Evolutionary conservation across 345 rosid genomes (phyloP), one percentile per base, ranked within the genome.

Genomic region (Geranium brycei): DNA sequence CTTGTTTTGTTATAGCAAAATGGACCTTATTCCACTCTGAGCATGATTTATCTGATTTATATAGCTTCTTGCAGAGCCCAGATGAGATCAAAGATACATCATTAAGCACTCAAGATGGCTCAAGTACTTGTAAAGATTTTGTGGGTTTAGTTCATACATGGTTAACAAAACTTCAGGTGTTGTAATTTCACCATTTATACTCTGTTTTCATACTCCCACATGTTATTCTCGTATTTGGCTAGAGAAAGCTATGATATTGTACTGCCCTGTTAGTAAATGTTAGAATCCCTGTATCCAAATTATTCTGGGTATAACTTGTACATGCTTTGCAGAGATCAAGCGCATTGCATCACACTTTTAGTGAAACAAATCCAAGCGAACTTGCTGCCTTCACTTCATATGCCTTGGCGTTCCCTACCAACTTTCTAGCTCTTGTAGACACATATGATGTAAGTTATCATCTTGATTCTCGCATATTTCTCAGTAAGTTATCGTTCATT

Each of bases 311-410:
- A 47, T 47, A 47, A 47, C 11, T 47, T 47, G 53, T 70, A 57
- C 66, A 57, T 78, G 61, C 38, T 75, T 68, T 62, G 72, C 82
- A 90, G 96, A 65, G 84, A 76, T 86, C 90, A 63, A 77, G 79
- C n/a, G 65, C 90, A 23, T 72, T 82, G 11, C 58, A 66, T 65
- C 84, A 83, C 41, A 64, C 63, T 62, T 85, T 87, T 65, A 85
- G 90, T 19, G 92, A 90, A 81, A 93, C 97, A 60, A 93, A 93
- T 76, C 81, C 80, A 76, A 90, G 97, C 30, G 99, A 93, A 77
- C 89, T 93, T 19, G 91, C 99, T 55, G 95, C 97, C 4, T 93
- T 90, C 75, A 84, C 81, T 38, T 88, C 96, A 35, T 93, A 93
- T 64, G 99, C 99, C 18, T 72, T 90, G 79, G 96, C 99, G 13